A percentile compares a stretch with the other conserved stretches of the same genome.
These are phyloP conservation scores for Talaromyces pinophilus DNA, from an alignment of 2,329 filamentous ascomycete genomes.

Conservation along the genomic window DNA sequence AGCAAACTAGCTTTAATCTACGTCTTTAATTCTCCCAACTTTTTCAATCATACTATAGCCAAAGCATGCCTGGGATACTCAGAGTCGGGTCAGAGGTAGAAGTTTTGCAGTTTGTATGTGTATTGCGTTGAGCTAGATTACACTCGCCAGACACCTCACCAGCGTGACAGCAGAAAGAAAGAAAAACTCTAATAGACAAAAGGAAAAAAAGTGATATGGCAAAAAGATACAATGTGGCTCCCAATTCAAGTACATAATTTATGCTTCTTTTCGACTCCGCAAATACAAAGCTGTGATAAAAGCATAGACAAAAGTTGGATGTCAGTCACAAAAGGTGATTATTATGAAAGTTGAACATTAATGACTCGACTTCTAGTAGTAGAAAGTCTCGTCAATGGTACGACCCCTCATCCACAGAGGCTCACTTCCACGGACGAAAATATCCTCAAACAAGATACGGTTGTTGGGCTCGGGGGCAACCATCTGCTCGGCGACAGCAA, in stretches of 20 bases:
- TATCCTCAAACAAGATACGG: constrained; percentile 91
- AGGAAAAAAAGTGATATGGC: constrained; percentile 6
- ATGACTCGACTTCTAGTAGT: constrained; percentile 50
- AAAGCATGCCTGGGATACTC: no score
- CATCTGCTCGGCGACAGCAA: constrained; percentile 89
- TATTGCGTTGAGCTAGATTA: constrained; percentile 12
- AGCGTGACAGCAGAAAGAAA: neutral
- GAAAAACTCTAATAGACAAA: constrained; percentile 10
- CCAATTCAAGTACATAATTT: constrained; percentile 16
- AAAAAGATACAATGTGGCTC: constrained; percentile 19
- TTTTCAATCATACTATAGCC: neutral
- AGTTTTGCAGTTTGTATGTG: constrained; percentile 2
- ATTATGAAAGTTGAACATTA: neutral
- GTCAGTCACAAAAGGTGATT: neutral
- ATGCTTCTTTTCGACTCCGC: constrained; percentile 15
- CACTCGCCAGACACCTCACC: constrained; percentile 4
- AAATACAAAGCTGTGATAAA: constrained; percentile 1
- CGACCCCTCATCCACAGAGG: constrained; percentile 84
- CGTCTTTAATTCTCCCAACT: neutral
- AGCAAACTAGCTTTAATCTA: neutral
- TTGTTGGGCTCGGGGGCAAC: constrained; percentile 71
- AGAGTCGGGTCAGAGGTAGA: neutral
- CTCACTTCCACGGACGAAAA: constrained; percentile 87
- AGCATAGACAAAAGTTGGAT: neutral
- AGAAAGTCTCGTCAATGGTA: constrained; percentile 90